phyloP scores from a whole-genome alignment of 139 green algal genomes.

The Tetraselmis striata region DNA sequence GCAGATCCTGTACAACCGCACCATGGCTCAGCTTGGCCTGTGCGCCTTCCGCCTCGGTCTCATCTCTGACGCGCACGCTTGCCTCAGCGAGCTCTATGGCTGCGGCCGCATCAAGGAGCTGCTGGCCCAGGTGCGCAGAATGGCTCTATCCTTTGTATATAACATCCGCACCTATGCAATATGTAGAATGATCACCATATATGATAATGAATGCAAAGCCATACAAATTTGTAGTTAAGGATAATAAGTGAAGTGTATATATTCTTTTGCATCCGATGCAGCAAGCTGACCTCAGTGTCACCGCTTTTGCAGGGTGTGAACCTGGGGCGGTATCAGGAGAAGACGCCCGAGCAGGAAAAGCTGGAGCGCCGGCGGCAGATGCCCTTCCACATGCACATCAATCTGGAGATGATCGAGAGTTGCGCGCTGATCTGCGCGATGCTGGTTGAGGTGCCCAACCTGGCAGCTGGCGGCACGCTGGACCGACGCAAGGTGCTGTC shows the following conservation, averaged over 20 bases:
- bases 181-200: no score
- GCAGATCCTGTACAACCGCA: slow-evolving; percentile 98
- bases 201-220: no score
- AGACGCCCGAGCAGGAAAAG: slow-evolving; percentile 92
- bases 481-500: slow-evolving; percentile 48
- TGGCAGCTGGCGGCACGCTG: slow-evolving; percentile 59
- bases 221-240: no score
- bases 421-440: slow-evolving; percentile 88
- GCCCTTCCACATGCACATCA: slow-evolving; percentile 99
- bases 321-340: slow-evolving; percentile 43
- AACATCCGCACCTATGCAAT: no score
- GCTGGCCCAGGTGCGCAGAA: slow-evolving; percentile 75
- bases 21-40: slow-evolving; percentile 92
- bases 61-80: slow-evolving; percentile 81
- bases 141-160: no score
- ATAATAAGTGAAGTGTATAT: no score
- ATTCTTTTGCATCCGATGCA: no score
- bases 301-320: slow-evolving; percentile 1
- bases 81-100: slow-evolving; percentile 88
- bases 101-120: slow-evolving; percentile 94
- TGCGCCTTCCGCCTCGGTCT: slow-evolving; percentile 85
- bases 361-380: slow-evolving; percentile 91
- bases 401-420: slow-evolving; percentile 93
- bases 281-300: no score
- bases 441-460: slow-evolving; percentile 89